Evolutionary conservation across 768 basidiomycete species (phyloP).

Genomic region (Suillus americanus): DNA sequence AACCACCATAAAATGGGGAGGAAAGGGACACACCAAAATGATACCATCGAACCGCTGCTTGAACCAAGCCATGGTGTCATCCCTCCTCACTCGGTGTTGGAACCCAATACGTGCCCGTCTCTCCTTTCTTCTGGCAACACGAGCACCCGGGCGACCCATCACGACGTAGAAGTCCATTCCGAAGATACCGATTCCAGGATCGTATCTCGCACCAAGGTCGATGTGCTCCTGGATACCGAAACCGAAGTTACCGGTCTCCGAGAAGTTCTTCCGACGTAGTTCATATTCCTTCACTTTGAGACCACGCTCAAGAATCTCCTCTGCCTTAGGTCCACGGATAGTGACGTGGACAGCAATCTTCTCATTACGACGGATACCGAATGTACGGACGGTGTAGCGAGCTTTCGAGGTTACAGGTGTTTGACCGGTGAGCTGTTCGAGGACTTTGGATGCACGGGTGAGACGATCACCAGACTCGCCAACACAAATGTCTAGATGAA

Average conservation of each 20-base stretch:
- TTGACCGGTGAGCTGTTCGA: slow-evolving; percentile 99
- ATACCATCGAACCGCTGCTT: slow-evolving; percentile 99
- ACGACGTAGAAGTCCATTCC: slow-evolving; percentile 99
- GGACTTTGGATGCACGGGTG: slow-evolving; percentile 97
- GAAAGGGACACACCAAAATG: slow-evolving; percentile 66
- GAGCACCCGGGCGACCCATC: slow-evolving; percentile 93
- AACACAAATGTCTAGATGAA: slow-evolving; percentile 88
- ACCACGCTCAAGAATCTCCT: slow-evolving; percentile 98
- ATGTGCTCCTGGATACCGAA: slow-evolving; percentile 99
- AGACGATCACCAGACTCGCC: slow-evolving; percentile 99
- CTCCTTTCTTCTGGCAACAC: slow-evolving; percentile 89
- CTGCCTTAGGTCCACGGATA: slow-evolving; percentile 98
- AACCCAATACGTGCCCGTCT: slow-evolving; percentile 86
- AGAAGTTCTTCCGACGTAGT: slow-evolving; percentile 95
- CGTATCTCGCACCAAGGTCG: slow-evolving; percentile 97
- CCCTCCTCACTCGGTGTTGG: slow-evolving; percentile 89
- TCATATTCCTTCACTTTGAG: slow-evolving; percentile 99
- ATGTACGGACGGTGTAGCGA: slow-evolving; percentile 98
- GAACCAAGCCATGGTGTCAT: slow-evolving; percentile 98
- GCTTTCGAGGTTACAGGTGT: slow-evolving; percentile 99
- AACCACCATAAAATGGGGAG: not conserved
- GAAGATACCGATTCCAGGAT: slow-evolving; percentile 98
- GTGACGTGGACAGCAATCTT: slow-evolving; percentile 99
- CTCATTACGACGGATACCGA: slow-evolving; percentile 99
- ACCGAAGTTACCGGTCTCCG: slow-evolving; percentile 98